A percentile compares a stretch with the other conserved stretches of the same genome.
These are phyloP conservation scores for Anaeromyces robustus DNA, from an alignment of 192 early-diverging fungal species.

Conservation along the genomic window DNA sequence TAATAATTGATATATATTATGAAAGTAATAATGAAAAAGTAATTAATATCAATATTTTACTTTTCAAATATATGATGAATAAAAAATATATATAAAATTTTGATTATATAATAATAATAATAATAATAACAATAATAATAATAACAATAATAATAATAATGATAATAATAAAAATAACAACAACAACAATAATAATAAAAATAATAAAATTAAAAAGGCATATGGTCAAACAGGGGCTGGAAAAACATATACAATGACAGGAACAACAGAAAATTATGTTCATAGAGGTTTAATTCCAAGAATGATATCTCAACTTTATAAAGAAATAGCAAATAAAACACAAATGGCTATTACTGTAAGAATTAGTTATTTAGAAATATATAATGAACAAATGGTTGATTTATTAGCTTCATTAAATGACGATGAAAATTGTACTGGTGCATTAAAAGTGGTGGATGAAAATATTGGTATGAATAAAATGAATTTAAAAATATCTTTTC, in stretches of 20 bases:
- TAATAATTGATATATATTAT: too few species aligned
- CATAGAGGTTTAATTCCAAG: constrained; percentile 43
- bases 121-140: too few species aligned
- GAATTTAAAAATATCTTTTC: too few species aligned
- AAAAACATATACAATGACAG: constrained; percentile 51
- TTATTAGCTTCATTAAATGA: constrained; percentile 19
- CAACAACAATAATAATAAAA: neutral
- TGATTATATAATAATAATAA: too few species aligned
- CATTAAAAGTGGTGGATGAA: constrained; percentile 32
- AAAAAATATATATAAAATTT: too few species aligned
- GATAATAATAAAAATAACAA: too few species aligned
- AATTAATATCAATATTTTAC: too few species aligned
- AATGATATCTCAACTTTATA: constrained; percentile 33
- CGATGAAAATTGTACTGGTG: neutral
- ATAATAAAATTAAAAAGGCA: constrained; percentile 17
- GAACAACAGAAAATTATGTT: constrained; percentile 48
- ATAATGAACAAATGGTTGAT: constrained; percentile 43
- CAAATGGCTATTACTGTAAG: constrained; percentile 32
- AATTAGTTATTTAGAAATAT: constrained; percentile 39
- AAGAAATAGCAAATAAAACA: constrained; percentile 28
- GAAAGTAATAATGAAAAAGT: too few species aligned
- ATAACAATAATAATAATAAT: too few species aligned
- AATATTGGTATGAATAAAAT: constrained; percentile 18
- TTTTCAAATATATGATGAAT: too few species aligned
- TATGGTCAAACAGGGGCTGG: constrained; percentile 44